Evolutionary conservation across 441 rosid genomes (phyloP).

Genomic region (Corymbia calophylla): DNA sequence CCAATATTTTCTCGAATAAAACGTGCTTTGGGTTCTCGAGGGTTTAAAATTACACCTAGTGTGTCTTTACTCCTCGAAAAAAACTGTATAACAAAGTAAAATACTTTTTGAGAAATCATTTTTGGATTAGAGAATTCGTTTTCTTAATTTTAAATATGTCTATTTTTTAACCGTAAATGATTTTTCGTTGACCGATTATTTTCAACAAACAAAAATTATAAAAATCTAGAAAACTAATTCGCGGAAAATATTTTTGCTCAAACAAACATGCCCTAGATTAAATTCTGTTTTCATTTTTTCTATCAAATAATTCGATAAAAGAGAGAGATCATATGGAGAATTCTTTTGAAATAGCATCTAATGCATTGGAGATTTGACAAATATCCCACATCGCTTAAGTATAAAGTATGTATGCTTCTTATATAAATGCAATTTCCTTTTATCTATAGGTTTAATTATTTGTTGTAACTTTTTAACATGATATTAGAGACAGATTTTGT

Average conservation of each 20-base stretch:
- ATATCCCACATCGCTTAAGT: rapidly evolving
- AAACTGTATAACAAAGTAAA: too few species aligned
- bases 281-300: not conserved
- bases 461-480: not conserved
- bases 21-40: not conserved
- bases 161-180: not conserved
- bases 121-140: too few species aligned
- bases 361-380: not conserved
- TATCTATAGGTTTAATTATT: not conserved
- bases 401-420: not conserved
- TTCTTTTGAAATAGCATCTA: not conserved
- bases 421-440: not conserved
- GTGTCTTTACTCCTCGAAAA: too few species aligned
- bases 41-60: not conserved
- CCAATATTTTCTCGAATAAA: too few species aligned
- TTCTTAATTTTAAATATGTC: not conserved
- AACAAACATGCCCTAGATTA: not conserved
- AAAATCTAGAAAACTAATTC: not conserved
- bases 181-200: not conserved
- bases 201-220: not conserved
- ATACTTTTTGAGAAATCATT: not conserved
- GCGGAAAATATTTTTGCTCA: rapidly evolving
- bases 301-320: not conserved
- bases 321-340: not conserved
- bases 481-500: rapidly evolving